These are phyloP conservation scores for Linnemannia hyalina DNA, from an alignment of 192 early-diverging fungal species.

Conservation along the genomic window DNA sequence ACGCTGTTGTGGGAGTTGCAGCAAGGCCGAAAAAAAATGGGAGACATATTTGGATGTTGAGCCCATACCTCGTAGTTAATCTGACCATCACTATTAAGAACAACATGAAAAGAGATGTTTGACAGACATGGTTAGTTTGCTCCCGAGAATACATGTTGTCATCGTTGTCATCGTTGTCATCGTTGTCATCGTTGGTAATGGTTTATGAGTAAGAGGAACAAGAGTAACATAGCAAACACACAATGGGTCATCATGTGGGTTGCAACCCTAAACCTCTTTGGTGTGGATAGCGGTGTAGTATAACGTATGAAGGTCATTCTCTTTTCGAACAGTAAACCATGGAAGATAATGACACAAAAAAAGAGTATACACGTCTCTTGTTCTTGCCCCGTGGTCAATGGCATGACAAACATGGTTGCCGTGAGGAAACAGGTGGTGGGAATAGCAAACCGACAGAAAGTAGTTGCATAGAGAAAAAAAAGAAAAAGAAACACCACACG, in stretches of 20 bases:
- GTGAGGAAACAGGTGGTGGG: neutral
- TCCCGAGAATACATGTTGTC: neutral
- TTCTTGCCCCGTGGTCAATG: neutral
- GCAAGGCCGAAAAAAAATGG: neutral
- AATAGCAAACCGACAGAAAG: neutral
- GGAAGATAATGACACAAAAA: neutral
- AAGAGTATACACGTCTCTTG: neutral
- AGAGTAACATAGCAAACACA: neutral
- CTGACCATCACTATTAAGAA: conserved; percentile 41
- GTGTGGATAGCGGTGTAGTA: neutral
- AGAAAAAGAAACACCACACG: neutral
- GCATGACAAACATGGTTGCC: neutral
- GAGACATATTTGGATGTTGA: neutral
- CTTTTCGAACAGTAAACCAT: neutral
- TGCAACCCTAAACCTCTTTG: neutral
- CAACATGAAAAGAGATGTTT: neutral
- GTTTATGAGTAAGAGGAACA: neutral
- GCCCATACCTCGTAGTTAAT: conserved; percentile 53
- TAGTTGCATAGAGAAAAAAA: neutral
- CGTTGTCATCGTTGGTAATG: neutral
- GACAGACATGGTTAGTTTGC: neutral
- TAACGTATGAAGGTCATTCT: neutral
- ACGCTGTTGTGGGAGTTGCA: neutral
- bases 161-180: neutral
- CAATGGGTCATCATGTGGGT: neutral